phyloP scores from a whole-genome alignment of 2,329 filamentous ascomycete species.

The Fusarium siculi region DNA sequence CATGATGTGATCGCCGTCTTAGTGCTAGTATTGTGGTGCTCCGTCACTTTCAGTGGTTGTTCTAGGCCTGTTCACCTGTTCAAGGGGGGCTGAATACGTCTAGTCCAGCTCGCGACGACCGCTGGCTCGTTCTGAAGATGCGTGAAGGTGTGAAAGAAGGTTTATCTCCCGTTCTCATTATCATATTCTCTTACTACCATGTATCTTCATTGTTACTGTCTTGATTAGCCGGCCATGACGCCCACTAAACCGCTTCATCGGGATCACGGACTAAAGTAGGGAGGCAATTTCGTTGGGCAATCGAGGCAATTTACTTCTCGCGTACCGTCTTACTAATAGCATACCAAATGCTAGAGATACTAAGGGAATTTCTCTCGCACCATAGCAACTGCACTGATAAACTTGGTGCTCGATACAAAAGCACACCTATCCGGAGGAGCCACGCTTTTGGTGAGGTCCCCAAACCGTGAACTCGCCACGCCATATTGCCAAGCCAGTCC shows the following conservation, averaged over 20 bases:
- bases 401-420: not conserved
- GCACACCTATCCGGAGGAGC: not conserved
- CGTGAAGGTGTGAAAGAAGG: not conserved
- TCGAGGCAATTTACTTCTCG: not conserved
- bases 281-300: not conserved
- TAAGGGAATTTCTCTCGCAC: slow-evolving; percentile 1
- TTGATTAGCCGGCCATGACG: accelerated
- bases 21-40: not conserved
- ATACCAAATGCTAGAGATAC: not conserved
- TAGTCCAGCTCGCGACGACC: not conserved
- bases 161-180: not conserved
- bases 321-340: not conserved
- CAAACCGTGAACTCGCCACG: not conserved
- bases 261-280: no score
- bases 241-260: no score
- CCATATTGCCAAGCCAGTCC: slow-evolving; percentile 8
- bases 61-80: not conserved
- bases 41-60: not conserved
- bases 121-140: not conserved
- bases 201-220: not conserved
- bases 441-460: accelerated
- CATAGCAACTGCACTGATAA: not conserved
- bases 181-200: not conserved
- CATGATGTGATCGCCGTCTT: accelerated
- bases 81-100: no score